These are phyloP conservation scores for Naegleria fowleri DNA, from an alignment of 208 protist species.

Conservation along the genomic window DNA sequence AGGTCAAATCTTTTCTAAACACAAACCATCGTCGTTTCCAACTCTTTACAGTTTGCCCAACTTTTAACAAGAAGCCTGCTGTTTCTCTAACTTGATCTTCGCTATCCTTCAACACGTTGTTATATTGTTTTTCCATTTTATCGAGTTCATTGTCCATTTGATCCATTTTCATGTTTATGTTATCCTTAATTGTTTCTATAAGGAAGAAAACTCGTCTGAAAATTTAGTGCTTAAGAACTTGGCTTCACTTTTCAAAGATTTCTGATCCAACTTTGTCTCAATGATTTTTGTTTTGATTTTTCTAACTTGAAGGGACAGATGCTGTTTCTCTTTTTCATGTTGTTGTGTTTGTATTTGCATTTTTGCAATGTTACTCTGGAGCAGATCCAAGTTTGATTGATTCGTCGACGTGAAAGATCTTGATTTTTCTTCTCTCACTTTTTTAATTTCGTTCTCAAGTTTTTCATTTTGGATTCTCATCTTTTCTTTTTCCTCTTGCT, in stretches of 20 bases:
- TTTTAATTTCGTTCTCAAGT: not conserved
- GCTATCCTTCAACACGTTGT: not conserved
- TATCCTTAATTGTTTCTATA: not conserved
- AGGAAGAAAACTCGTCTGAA: not conserved
- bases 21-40: constrained; percentile 26
- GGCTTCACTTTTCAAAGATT: not conserved
- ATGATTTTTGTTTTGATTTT: not conserved
- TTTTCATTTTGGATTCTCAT: not conserved
- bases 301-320: not conserved
- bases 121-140: not conserved
- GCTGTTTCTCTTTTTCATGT: not conserved
- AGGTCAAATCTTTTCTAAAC: not conserved
- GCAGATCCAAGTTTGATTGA: not conserved
- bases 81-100: not conserved
- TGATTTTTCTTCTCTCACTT: not conserved
- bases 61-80: constrained; percentile 1
- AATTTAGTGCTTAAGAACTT: not conserved
- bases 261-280: not conserved
- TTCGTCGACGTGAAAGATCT: not conserved
- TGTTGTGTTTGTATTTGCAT: not conserved
- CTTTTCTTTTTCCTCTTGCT: not conserved
- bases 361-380: not conserved
- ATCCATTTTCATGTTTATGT: not conserved
- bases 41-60: not conserved
- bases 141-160: not conserved